phyloP scores from a whole-genome alignment of 345 rosid genomes.

The Citropsis articulata region DNA sequence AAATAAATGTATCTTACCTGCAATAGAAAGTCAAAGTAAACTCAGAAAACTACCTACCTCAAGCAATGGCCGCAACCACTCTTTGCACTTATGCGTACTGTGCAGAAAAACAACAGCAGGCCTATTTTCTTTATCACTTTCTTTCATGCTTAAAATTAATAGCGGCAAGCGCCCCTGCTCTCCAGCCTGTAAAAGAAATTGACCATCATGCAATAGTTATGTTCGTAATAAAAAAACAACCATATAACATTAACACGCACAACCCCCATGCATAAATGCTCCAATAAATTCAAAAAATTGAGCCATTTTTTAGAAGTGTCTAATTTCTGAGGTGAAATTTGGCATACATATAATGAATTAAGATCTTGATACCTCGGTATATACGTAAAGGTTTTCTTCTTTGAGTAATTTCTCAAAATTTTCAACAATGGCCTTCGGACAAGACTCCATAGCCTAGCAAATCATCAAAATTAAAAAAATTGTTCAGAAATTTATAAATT shows the following conservation, averaged over 20 bases:
- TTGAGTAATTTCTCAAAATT: conserved; percentile 51
- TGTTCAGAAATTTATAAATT: no score
- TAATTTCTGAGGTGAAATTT: not conserved
- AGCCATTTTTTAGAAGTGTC: not conserved
- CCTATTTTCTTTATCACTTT: conserved; percentile 31
- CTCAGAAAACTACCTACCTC: conserved; percentile 39
- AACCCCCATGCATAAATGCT: not conserved
- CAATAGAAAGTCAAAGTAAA: not conserved
- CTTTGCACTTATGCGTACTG: conserved; percentile 71
- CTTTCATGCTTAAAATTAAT: conserved; percentile 62
- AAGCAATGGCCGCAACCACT: conserved; percentile 87
- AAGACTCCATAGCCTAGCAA: conserved; percentile 64
- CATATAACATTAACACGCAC: not conserved
- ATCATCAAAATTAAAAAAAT: not conserved
- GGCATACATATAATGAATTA: not conserved
- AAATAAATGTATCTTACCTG: not conserved
- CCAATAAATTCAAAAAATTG: not conserved
- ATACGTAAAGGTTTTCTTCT: conserved; percentile 73
- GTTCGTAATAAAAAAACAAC: not conserved
- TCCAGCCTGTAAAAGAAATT: conserved; percentile 40
- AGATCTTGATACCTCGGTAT: conserved; percentile 56
- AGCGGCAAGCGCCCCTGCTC: conserved; percentile 77
- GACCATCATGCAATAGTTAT: not conserved
- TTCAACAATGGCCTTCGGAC: conserved; percentile 51
- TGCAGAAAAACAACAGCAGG: conserved; percentile 90